Conservation (phyloP, 1,139 yeast species). For the Sugiyamaella grinbergsii region DNA sequence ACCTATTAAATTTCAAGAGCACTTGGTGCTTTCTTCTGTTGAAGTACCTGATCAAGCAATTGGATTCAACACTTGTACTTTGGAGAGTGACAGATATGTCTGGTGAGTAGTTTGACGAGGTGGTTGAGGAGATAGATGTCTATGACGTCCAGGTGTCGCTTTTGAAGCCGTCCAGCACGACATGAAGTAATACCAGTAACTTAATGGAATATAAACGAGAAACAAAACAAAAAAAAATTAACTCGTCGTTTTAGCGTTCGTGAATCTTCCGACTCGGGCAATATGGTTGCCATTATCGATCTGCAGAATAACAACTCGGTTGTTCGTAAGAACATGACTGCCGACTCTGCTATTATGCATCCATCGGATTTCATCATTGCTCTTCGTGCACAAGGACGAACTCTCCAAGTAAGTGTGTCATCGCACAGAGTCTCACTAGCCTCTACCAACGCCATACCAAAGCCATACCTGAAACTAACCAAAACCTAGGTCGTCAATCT, state of each 20-base stretch:
- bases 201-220: too few species aligned
- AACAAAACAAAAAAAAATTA: not conserved
- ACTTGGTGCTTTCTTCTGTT: conserved; percentile 79
- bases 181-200: too few species aligned
- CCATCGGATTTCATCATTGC: conserved; percentile 87
- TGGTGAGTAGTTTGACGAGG: conserved; percentile 42
- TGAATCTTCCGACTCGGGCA: conserved; percentile 73
- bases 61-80: conserved; percentile 90
- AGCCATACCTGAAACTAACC: not conserved
- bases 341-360: conserved; percentile 97
- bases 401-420: conserved; percentile 57
- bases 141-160: too few species aligned
- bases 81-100: conserved; percentile 88
- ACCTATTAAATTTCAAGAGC: conserved; percentile 96
- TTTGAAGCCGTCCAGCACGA: not conserved
- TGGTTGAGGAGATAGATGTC: too few species aligned
- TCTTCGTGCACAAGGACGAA: conserved; percentile 93
- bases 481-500: conserved; percentile 66
- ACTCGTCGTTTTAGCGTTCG: conserved; percentile 58
- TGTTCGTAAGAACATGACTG: conserved; percentile 89
- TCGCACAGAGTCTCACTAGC: too few species aligned
- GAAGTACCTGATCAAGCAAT: conserved; percentile 83
- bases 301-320: conserved; percentile 73
- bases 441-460: too few species aligned
- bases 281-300: conserved; percentile 87